Conservation (phyloP, 2,329 filamentous ascomycete genomes). For the Lachnellula occidentalis region DNA sequence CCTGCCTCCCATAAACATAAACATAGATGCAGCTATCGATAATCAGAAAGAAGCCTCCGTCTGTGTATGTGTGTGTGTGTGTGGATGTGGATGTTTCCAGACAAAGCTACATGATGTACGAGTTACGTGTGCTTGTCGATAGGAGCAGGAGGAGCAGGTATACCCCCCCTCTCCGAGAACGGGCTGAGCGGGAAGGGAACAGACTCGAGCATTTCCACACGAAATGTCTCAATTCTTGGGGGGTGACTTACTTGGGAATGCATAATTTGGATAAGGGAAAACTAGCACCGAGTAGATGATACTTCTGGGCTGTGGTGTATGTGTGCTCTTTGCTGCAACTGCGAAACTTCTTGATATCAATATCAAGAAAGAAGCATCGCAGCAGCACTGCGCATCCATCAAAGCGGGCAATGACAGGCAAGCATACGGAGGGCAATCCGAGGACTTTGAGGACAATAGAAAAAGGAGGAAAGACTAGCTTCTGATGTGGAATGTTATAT, state of each 20-base stretch:
- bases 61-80: background rate
- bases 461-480: background rate
- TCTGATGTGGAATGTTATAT: slow-evolving; percentile 4
- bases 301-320: slow-evolving; percentile 2
- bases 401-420: slow-evolving; percentile 1
- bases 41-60: background rate
- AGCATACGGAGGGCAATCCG: slow-evolving; percentile 1
- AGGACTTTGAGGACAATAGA: slow-evolving; percentile 3
- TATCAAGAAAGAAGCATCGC: background rate
- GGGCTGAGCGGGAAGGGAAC: slow-evolving; percentile 15
- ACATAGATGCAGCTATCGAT: slow-evolving; percentile 10
- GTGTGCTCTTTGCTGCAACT: slow-evolving; percentile 2
- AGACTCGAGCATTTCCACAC: slow-evolving; percentile 10
- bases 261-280: background rate
- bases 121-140: background rate
- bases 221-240: slow-evolving; percentile 8
- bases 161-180: slow-evolving; percentile 15
- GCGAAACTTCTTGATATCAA: slow-evolving; percentile 6
- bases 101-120: background rate
- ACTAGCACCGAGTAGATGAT: background rate
- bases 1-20: slow-evolving; percentile 6
- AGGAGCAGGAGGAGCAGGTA: slow-evolving; percentile 7
- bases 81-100: slow-evolving; percentile 7
- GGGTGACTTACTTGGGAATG: background rate
- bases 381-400: background rate